Conservation (phyloP, 139 green algal species). For the Chlorella vulgaris region DNA sequence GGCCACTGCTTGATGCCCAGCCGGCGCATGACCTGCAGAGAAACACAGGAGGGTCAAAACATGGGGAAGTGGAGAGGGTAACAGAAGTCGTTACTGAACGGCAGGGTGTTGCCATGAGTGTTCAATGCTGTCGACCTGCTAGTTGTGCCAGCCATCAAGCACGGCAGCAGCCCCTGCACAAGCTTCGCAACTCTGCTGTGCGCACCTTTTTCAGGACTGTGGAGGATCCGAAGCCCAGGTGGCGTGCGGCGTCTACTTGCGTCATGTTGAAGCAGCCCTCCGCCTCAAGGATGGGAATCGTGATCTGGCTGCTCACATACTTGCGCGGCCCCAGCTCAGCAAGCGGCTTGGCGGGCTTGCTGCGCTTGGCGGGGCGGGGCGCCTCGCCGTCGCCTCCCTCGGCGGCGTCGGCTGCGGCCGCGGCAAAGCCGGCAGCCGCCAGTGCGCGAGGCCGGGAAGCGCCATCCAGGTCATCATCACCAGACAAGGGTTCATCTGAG, state of each 20-base stretch:
- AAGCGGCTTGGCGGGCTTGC: slow-evolving; percentile 5
- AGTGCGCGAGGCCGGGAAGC: neutral
- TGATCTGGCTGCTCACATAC: slow-evolving; percentile 29
- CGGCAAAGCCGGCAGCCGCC: neutral
- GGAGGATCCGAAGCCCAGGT: slow-evolving; percentile 32
- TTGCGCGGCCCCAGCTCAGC: slow-evolving; percentile 20
- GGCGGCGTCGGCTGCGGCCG: neutral
- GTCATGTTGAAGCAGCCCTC: slow-evolving; percentile 32
- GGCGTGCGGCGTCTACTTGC: slow-evolving; percentile 18
- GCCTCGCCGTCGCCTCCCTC: neutral
- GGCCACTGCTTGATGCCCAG: slow-evolving; percentile 38
- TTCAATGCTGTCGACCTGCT: neutral
- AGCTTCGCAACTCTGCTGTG: neutral
- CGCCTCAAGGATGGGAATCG: slow-evolving; percentile 18
- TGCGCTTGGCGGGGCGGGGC: neutral
- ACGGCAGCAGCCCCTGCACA: neutral
- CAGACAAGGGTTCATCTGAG: neutral
- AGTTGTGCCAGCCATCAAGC: no score
- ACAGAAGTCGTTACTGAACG: no score
- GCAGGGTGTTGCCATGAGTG: no score
- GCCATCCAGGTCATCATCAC: neutral
- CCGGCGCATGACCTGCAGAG: slow-evolving; percentile 24
- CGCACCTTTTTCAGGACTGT: slow-evolving; percentile 29
- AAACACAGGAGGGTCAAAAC: neutral
- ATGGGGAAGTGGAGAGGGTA: neutral